Base-by-base conservation (phyloP, 495 filamentous ascomycete genomes). In the Cairneyella variabilis region DNA sequence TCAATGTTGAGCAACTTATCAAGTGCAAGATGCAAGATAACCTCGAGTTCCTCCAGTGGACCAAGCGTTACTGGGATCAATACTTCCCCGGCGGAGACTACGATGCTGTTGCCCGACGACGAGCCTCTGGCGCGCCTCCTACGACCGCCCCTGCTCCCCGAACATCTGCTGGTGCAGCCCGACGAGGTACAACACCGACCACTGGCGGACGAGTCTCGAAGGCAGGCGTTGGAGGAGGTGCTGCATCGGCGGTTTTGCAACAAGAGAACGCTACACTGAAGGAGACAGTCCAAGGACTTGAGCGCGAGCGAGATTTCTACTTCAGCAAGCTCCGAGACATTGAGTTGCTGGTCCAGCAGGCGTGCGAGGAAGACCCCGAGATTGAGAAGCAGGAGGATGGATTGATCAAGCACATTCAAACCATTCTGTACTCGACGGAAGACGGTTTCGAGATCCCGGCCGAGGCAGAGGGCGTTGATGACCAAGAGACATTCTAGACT, bases 1-100 rank as follows among this genome's bases (percentile, higher is more conserved):
- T 97, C 56, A 91, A 90, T 59, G 86, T 97, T 61, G 84, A 96
- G 69, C 74, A 80, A 59, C 84, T 98, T 51, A 79, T 90, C 58
- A 97, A 97, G 71, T 98, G 93, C 78, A 95, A 95, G 74, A 97
- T 98, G 89, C 93, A 98, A 73, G 93, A 98, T 68, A 98, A 98
- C 75, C 90, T 98, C 56, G 95, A 97, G 65, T 98, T 97, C 71
- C 82, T 98, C 28, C 93, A 98, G 74, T 98, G 89, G 89, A 84
- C 80, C 48, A 97, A 97, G 80, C 74, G 77, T 58, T 96, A 90
- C 74, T 98, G 93, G 93, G 95, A 98, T 66, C 91, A 96, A 65
- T 90, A 97, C 78, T 98, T 86, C 66, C 91, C 93, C 8, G 93
- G 92, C 40, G 89, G 89, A 47, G 93, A 97, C 57, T 98, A 98